A percentile compares a stretch with the other conserved stretches of the same genome.
phyloP scores from a whole-genome alignment of 192 early-diverging fungal genomes.

The Gonapodya sp. region DNA sequence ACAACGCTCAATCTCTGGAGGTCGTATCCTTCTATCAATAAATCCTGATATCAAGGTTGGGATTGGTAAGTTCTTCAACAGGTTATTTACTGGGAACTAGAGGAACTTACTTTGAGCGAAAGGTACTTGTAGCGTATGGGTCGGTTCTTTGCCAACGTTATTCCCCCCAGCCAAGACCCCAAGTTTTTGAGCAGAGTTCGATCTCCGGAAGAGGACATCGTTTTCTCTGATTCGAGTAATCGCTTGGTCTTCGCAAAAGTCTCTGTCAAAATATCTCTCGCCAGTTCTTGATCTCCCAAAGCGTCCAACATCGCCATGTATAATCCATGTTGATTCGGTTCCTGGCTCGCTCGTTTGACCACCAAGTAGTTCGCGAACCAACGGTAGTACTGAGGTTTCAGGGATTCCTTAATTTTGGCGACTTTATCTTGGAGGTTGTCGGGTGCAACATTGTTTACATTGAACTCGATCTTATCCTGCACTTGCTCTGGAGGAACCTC shows the following conservation, averaged over 20 bases:
- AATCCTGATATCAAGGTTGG: constrained; percentile 41
- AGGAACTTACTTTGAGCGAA: constrained; percentile 76
- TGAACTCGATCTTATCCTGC: constrained; percentile 93
- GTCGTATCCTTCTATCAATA: constrained; percentile 86
- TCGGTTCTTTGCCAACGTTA: constrained; percentile 89
- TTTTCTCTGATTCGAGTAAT: constrained; percentile 88
- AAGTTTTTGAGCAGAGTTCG: constrained; percentile 87
- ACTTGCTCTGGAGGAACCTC: constrained; percentile 48
- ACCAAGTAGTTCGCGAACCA: constrained; percentile 97
- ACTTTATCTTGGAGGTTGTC: constrained; percentile 76
- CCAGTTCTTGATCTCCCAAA: constrained; percentile 54
- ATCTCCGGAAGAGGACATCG: constrained; percentile 79
- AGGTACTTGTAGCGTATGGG: constrained; percentile 95
- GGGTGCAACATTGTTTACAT: constrained; percentile 87
- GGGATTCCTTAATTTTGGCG: constrained; percentile 62
- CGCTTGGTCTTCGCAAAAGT: constrained; percentile 79
- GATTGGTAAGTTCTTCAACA: not conserved
- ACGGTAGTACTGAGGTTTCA: constrained; percentile 46
- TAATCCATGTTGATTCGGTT: constrained; percentile 92
- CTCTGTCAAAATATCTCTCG: constrained; percentile 74
- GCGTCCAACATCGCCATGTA: constrained; percentile 79
- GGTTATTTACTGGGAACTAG: constrained; percentile 11
- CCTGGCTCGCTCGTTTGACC: constrained; percentile 88
- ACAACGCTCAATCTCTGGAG: constrained; percentile 81
- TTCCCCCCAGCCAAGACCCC: constrained; percentile 93